phyloP scores from a whole-genome alignment of 1,284 basidiomycete genomes.

The Peniophora sp. region DNA sequence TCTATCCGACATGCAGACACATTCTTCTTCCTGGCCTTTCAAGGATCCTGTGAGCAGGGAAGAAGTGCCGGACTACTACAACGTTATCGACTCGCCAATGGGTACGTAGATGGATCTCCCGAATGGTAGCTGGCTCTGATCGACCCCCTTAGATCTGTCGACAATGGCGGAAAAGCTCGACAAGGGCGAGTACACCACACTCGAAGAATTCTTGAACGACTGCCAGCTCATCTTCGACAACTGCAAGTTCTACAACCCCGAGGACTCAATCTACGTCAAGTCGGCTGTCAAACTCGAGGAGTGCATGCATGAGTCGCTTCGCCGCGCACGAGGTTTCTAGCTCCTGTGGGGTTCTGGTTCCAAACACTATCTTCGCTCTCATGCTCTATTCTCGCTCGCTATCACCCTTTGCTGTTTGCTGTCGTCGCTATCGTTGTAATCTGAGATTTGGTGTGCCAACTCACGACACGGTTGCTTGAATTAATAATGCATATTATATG shows the following conservation, averaged over 20 bases:
- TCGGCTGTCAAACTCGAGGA: constrained; percentile 82
- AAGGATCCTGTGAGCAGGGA: constrained; percentile 72
- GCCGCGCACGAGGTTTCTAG: background rate
- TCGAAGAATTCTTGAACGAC: constrained; percentile 79
- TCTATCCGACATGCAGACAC: constrained; percentile 75
- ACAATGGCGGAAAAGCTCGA: constrained; percentile 95
- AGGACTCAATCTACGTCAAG: constrained; percentile 79
- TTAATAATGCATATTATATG: no score
- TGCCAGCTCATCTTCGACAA: constrained; percentile 87
- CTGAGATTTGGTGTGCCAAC: no score
- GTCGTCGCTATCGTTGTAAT: no score
- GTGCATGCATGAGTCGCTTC: constrained; percentile 45
- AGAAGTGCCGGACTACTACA: constrained; percentile 89
- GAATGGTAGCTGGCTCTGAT: background rate
- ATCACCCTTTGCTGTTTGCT: no score
- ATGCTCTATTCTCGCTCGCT: no score
- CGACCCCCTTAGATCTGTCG: constrained; percentile 59
- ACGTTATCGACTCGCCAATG: constrained; percentile 90
- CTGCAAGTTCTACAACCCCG: constrained; percentile 86
- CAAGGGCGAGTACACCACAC: constrained; percentile 66
- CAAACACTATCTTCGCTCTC: no score
- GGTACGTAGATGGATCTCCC: constrained; percentile 42
- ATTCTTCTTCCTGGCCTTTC: constrained; percentile 88
- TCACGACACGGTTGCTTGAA: no score
- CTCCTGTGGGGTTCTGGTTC: no score